Conservation (phyloP, 2,329 filamentous ascomycete species). For the Stagonosporopsis rhizophila region DNA sequence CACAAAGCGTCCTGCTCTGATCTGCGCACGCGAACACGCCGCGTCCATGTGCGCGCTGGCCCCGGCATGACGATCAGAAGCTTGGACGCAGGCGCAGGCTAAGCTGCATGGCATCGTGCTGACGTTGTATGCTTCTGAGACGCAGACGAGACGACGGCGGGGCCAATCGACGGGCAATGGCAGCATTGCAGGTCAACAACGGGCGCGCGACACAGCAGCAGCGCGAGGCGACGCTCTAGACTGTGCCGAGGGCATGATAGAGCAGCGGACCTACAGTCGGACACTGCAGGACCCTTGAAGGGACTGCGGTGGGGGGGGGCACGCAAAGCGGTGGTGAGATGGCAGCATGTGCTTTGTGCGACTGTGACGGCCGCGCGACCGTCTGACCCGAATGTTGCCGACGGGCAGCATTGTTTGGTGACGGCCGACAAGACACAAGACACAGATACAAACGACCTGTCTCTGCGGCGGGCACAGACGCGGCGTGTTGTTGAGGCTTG, state of each 20-base stretch:
- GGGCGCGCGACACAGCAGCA: constrained; percentile 26
- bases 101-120: constrained; percentile 35
- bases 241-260: neutral
- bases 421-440: neutral
- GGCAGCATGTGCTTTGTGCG: constrained; percentile 13
- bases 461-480: constrained; percentile 1
- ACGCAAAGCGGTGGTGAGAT: constrained; percentile 8
- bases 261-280: constrained; percentile 23
- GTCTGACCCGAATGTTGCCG: constrained; percentile 12
- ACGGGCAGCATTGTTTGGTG: constrained; percentile 8
- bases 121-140: constrained; percentile 41
- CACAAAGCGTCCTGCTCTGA: constrained; percentile 16
- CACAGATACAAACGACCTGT: neutral
- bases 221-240: constrained; percentile 19
- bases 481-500: constrained; percentile 13
- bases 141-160: constrained; percentile 39
- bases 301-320: neutral
- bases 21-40: constrained; percentile 31
- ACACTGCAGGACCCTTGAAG: constrained; percentile 6
- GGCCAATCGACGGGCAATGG: constrained; percentile 31
- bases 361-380: constrained; percentile 16
- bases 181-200: constrained; percentile 16
- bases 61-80: constrained; percentile 36
- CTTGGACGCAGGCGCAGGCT: constrained; percentile 31
- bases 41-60: constrained; percentile 22